Evolutionary conservation across 345 rosid species (phyloP).

Genomic region (Triadica sebifera): DNA sequence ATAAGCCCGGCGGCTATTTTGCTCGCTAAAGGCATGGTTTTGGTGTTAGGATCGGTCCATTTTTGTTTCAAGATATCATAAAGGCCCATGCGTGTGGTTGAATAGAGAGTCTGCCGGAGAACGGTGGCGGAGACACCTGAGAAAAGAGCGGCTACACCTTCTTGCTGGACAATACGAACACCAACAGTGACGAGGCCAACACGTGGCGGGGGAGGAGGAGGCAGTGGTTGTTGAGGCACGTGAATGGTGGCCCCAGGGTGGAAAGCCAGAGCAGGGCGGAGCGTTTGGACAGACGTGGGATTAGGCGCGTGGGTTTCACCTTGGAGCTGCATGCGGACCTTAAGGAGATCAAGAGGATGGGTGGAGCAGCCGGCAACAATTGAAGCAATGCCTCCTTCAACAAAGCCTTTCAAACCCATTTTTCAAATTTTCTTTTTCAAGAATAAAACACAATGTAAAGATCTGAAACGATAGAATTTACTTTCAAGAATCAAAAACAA

Average conservation of each 20-base stretch:
- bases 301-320: conserved; percentile 49
- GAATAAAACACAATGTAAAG: too few species aligned
- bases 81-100: conserved; percentile 88
- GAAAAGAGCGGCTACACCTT: conserved; percentile 66
- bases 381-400: conserved; percentile 87
- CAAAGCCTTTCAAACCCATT: conserved; percentile 83
- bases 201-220: conserved; percentile 28
- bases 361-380: conserved; percentile 76
- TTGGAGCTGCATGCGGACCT: conserved; percentile 88
- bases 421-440: neutral
- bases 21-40: conserved; percentile 45
- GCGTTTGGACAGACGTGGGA: conserved; percentile 28
- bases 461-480: too few species aligned
- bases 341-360: conserved; percentile 83
- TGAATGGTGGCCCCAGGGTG: conserved; percentile 29
- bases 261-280: conserved; percentile 71
- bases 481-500: neutral
- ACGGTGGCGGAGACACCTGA: conserved; percentile 85
- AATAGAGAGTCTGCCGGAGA: conserved; percentile 79
- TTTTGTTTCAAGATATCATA: conserved; percentile 64
- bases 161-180: conserved; percentile 47
- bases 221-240: neutral
- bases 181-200: conserved; percentile 61
- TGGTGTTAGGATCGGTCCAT: conserved; percentile 68
- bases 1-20: conserved; percentile 64